Percentiles rank a stretch among this genome's conserved stretches.
Conservation (phyloP, 768 basidiomycete genomes). For the Mycena polygramma region DNA sequence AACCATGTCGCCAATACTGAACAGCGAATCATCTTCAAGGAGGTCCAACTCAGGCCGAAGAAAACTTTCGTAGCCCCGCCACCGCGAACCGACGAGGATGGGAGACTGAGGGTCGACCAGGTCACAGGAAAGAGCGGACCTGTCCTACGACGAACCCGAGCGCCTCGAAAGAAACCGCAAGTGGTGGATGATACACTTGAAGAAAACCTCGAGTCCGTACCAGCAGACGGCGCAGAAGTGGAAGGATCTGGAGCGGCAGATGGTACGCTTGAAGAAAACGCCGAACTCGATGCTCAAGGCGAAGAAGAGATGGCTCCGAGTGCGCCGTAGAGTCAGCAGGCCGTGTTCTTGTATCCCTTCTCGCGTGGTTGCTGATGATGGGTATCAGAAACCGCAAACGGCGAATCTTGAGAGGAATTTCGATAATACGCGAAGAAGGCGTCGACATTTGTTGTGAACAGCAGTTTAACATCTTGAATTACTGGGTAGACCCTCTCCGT, state of each 20-base stretch:
- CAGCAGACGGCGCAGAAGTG: neutral
- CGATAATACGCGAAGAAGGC: no score
- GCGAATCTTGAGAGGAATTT: no score
- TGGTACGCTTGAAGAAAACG: neutral
- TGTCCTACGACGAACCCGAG: slow-evolving; percentile 9
- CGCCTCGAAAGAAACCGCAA: neutral
- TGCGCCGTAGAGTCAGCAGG: neutral
- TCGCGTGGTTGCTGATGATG: no score
- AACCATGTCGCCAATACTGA: slow-evolving; percentile 72
- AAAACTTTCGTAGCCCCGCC: slow-evolving; percentile 21
- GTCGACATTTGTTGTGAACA: no score
- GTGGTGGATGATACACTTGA: neutral
- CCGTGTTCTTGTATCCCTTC: no score
- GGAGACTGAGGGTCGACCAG: slow-evolving; percentile 29
- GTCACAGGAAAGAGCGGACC: slow-evolving; percentile 47
- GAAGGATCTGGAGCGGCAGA: neutral
- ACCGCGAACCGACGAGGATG: slow-evolving; percentile 32
- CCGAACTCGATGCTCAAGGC: neutral
- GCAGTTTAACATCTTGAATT: no score
- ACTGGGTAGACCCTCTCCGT: no score
- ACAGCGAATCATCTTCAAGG: slow-evolving; percentile 79
- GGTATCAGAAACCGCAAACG: no score
- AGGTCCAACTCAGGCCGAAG: slow-evolving; percentile 71
- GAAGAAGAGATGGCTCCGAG: neutral
- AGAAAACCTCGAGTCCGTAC: neutral